Percentiles rank a stretch among this genome's conserved stretches.
phyloP scores from a whole-genome alignment of 1,139 yeast genomes.

The Hyphopichia burtonii region DNA sequence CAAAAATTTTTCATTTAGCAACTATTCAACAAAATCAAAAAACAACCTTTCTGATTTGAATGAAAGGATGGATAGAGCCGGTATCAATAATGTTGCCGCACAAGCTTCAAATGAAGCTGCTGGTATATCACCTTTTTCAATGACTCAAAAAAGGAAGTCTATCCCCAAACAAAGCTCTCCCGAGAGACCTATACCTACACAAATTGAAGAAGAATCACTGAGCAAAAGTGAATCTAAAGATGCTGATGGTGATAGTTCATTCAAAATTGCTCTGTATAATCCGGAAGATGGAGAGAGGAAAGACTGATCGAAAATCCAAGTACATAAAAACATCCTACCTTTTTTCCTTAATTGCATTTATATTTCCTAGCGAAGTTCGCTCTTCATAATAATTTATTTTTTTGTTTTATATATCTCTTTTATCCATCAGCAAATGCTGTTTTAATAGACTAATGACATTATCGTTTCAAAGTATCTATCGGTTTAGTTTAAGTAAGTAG shows the following conservation, averaged over 20 bases:
- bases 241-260: neutral
- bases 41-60: conserved; percentile 9
- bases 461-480: no score
- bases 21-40: neutral
- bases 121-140: conserved; percentile 8
- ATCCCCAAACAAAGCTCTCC: neutral
- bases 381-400: no score
- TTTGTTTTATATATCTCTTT: no score
- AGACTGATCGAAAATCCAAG: no score
- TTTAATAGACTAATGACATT: no score
- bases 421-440: no score
- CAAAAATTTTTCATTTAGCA: neutral
- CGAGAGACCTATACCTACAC: neutral
- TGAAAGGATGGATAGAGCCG: conserved; percentile 15
- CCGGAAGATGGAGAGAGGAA: no score
- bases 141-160: neutral
- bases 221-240: neutral
- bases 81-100: conserved; percentile 14
- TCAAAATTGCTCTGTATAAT: neutral
- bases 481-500: no score
- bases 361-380: no score
- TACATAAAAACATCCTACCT: no score
- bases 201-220: neutral
- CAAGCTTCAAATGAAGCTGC: conserved; percentile 18
- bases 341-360: no score